Evolutionary conservation across 257 asterid species (phyloP).

Genomic region (Scutellaria baicalensis): DNA sequence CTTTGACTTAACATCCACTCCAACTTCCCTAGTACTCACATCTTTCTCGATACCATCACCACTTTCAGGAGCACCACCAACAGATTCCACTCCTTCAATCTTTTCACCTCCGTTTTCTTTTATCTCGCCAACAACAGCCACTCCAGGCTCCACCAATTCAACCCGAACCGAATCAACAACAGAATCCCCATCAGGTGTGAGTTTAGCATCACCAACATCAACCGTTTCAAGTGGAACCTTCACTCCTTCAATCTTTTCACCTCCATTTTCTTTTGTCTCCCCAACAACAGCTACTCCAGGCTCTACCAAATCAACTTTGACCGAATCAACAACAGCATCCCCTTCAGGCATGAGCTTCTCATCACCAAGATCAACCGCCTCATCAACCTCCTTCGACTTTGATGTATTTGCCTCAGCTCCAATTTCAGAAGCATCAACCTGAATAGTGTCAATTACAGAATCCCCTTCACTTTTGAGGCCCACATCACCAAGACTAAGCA

Average conservation of each 20-base stretch:
- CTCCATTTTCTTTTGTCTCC: constrained; percentile 21
- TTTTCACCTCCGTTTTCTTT: constrained; percentile 21
- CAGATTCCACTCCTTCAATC: constrained; percentile 23
- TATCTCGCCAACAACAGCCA: constrained; percentile 40
- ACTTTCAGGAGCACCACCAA: constrained; percentile 19
- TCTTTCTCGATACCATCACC: constrained; percentile 16
- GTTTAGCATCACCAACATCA: not conserved
- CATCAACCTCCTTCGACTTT: constrained; percentile 7
- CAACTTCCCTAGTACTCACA: constrained; percentile 14
- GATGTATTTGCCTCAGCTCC: not conserved
- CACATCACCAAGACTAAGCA: constrained; percentile 18
- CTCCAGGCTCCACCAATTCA: constrained; percentile 33
- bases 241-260: constrained; percentile 23
- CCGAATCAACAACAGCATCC: constrained; percentile 41
- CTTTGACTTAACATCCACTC: constrained; percentile 15
- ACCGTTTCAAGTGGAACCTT: constrained; percentile 10
- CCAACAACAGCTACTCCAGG: constrained; percentile 49
- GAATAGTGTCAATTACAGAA: constrained; percentile 22
- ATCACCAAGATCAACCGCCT: no score
- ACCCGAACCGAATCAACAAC: constrained; percentile 38
- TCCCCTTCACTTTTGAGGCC: constrained; percentile 28
- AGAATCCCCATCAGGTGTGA: constrained; percentile 40
- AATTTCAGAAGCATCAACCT: constrained; percentile 18
- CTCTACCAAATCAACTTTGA: constrained; percentile 31
- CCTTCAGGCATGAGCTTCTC: constrained; percentile 27